Evolutionary conservation across 805 yeast species (phyloP).

Genomic region (Yamadazyma philogaea): DNA sequence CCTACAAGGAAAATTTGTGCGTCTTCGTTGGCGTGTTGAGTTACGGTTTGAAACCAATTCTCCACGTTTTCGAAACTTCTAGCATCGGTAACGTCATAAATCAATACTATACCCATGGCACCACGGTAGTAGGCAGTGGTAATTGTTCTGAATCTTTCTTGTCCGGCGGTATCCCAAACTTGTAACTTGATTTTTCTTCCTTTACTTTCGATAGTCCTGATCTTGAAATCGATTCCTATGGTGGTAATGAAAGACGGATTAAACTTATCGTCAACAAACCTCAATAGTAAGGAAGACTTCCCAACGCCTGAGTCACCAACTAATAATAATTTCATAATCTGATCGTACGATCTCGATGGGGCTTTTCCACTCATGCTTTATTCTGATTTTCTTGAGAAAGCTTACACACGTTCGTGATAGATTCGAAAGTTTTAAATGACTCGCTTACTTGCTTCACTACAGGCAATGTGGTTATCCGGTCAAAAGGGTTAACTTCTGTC

Average conservation of each 20-base stretch:
- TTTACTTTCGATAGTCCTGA: conserved; percentile 90
- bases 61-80: conserved; percentile 89
- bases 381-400: neutral
- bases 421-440: neutral
- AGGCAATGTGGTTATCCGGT: neutral
- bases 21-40: conserved; percentile 94
- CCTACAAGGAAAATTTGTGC: conserved; percentile 94
- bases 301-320: conserved; percentile 94
- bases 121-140: conserved; percentile 92
- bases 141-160: conserved; percentile 90
- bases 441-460: neutral
- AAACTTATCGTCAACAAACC: conserved; percentile 95
- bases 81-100: conserved; percentile 83
- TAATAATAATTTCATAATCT: conserved; percentile 85
- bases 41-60: conserved; percentile 93
- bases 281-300: conserved; percentile 81
- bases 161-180: conserved; percentile 98
- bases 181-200: conserved; percentile 92
- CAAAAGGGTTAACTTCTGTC: neutral
- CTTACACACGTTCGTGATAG: neutral
- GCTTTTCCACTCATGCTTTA: conserved; percentile 54
- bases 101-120: conserved; percentile 82
- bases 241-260: conserved; percentile 96
- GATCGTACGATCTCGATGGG: conserved; percentile 74
- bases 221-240: conserved; percentile 97